Evolutionary conservation across 2,329 filamentous ascomycete genomes (phyloP), one percentile per base, ranked within the genome.

Genomic region (Trichoderma koningii): DNA sequence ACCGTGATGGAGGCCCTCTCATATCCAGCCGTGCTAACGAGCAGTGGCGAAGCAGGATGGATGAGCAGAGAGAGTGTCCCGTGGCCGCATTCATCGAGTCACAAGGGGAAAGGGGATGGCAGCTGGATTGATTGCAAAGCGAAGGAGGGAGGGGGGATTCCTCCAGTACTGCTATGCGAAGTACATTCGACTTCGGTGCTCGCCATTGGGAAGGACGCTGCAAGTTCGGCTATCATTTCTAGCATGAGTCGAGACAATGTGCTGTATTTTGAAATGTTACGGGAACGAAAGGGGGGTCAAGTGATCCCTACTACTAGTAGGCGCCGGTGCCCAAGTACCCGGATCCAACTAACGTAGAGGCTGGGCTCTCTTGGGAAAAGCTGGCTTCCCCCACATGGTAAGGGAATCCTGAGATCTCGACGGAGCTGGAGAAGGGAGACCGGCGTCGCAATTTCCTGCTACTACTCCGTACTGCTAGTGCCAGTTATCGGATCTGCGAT

Each of bases 341-440:
- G 56, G 47, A 28, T 60, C 41, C 7, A 9, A 30, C 30, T 30
- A 30, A 23, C 21, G 7, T 30, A 3, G 7, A 9, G 9, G 30
- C 30, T 30, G 30, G 30, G 30, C 30, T 30, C 30, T 30, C 56
- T 47, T 50, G 56, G 56, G 50, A 15, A 38, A 53, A 53, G 38
- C 47, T 41, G 26, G 56, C n/a, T 38, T 47, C 56, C 55, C 56
- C 56, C 56, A 60, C 56, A 50, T 50, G 19, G 45, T 45, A 45
- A 50, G 14, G 12, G 2, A 38, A 7, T 17, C 4, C 23, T 41
- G 56, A 60, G 56, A 60, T 50, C 30, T 51, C 45, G 23, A 50
- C 14, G 44, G 44, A 48, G 55, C 42, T 38, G 34, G 34, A 48
- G 44, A 15, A 38, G 19, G 15, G 17, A 56, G 41, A 23, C 14